These are phyloP conservation scores for Leptosphaerulina australis DNA, from an alignment of 2,329 filamentous ascomycete genomes.

Conservation along the genomic window DNA sequence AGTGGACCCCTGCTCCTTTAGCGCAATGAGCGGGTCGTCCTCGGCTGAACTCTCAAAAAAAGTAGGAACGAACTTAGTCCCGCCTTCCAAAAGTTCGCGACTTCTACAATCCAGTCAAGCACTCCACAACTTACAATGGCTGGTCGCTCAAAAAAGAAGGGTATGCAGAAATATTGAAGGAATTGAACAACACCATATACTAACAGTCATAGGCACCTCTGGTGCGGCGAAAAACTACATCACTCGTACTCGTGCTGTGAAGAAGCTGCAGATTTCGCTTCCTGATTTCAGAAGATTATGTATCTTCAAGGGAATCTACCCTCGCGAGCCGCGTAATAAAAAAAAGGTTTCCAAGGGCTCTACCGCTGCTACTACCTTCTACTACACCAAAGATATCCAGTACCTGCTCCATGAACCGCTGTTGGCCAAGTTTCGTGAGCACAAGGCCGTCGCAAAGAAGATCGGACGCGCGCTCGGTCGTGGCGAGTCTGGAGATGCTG, in stretches of 20 bases:
- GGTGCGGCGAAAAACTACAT: constrained; percentile 98
- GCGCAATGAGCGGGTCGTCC: constrained; percentile 24
- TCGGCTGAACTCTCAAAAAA: constrained; percentile 27
- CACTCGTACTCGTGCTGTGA: constrained; percentile 93
- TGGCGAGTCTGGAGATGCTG: constrained; percentile 87
- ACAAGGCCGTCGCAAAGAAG: constrained; percentile 97
- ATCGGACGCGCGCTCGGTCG: constrained; percentile 90
- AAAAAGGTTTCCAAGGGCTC: constrained; percentile 95
- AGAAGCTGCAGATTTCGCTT: constrained; percentile 95
- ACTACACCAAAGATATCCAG: constrained; percentile 93
- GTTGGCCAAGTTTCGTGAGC: constrained; percentile 91
- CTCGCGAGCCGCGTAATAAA: constrained; percentile 92
- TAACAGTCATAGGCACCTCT: constrained; percentile 66
- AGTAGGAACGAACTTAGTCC: constrained; percentile 16
- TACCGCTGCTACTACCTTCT: constrained; percentile 90
- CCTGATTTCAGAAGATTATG: constrained; percentile 97
- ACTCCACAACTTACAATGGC: constrained; percentile 36
- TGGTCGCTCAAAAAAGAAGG: constrained; percentile 64
- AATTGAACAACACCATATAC: constrained; percentile 10
- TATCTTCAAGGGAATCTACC: constrained; percentile 99
- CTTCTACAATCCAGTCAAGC: constrained; percentile 10
- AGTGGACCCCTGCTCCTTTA: constrained; percentile 26
- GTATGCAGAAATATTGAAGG: constrained; percentile 49
- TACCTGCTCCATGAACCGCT: constrained; percentile 97
- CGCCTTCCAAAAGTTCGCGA: constrained; percentile 17